phyloP scores from a whole-genome alignment of 1,284 basidiomycete genomes.

The Leccinum fallax region DNA sequence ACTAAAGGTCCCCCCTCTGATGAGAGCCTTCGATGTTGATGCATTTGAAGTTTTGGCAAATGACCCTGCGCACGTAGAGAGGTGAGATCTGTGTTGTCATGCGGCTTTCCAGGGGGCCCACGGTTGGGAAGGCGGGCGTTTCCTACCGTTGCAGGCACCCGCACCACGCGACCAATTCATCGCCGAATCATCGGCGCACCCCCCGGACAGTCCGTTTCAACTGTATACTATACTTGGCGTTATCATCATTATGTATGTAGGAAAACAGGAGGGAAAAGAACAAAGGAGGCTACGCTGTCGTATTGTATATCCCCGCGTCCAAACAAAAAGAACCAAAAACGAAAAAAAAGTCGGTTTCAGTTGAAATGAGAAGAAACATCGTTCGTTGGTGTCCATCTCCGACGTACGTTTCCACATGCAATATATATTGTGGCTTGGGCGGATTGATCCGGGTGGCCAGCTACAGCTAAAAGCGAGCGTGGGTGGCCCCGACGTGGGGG shows the following conservation, averaged over 20 bases:
- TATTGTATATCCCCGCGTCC: constrained; percentile 31
- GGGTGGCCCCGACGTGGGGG: constrained; percentile 10
- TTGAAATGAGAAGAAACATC: neutral
- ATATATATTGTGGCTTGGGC: constrained; percentile 23
- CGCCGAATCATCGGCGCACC: neutral
- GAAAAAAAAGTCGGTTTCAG: constrained; percentile 13
- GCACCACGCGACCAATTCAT: constrained; percentile 3
- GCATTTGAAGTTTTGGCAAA: neutral
- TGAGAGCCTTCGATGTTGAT: neutral
- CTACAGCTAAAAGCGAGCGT: constrained; percentile 26
- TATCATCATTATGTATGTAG: constrained; percentile 31
- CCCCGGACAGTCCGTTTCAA: constrained; percentile 26
- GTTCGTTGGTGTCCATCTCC: constrained; percentile 31
- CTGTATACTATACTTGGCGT: constrained; percentile 7
- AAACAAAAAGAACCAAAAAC: constrained; percentile 16
- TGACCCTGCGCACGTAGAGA: constrained; percentile 22
- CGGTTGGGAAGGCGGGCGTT: neutral
- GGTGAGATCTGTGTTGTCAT: constrained; percentile 15
- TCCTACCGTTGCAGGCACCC: constrained; percentile 19
- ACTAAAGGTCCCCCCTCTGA: neutral
- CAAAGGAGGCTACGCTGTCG: constrained; percentile 27
- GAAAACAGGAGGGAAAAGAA: constrained; percentile 16
- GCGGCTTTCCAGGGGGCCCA: neutral
- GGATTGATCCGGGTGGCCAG: constrained; percentile 7
- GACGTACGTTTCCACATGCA: constrained; percentile 30